phyloP scores from a whole-genome alignment of 164 flowering plant species.

The Stephania cephalantha region DNA sequence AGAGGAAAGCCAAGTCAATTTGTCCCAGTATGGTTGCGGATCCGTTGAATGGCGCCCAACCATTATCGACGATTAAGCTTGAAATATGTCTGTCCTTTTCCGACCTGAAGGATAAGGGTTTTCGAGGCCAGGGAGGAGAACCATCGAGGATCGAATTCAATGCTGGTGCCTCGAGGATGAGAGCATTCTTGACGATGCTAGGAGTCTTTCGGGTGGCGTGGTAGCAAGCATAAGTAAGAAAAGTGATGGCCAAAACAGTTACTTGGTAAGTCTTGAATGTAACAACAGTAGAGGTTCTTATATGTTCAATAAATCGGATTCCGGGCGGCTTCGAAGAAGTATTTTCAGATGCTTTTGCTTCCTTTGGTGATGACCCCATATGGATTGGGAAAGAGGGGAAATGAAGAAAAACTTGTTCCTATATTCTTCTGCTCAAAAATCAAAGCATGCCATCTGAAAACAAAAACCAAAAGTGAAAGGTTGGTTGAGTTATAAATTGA shows the following conservation, averaged over 20 bases:
- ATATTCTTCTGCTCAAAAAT: neutral
- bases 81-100: conserved; percentile 9
- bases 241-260: conserved; percentile 66
- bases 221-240: conserved; percentile 68
- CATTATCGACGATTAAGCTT: conserved; percentile 23
- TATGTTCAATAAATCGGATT: conserved; percentile 39
- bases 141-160: conserved; percentile 9
- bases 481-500: neutral
- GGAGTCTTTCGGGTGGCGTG: conserved; percentile 82
- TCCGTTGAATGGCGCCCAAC: conserved; percentile 90
- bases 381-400: neutral
- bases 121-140: conserved; percentile 26
- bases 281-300: conserved; percentile 29
- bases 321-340: conserved; percentile 43
- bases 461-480: neutral
- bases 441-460: conserved; percentile 12
- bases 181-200: conserved; percentile 76
- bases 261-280: conserved; percentile 63
- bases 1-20: conserved; percentile 76
- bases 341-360: conserved; percentile 12
- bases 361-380: conserved; percentile 26
- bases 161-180: conserved; percentile 60
- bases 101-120: conserved; percentile 10
- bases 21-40: conserved; percentile 63
- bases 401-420: neutral